A percentile compares a stretch with the other conserved stretches of the same genome.
phyloP scores from a whole-genome alignment of 257 asterid genomes.

The Rhazya stricta region DNA sequence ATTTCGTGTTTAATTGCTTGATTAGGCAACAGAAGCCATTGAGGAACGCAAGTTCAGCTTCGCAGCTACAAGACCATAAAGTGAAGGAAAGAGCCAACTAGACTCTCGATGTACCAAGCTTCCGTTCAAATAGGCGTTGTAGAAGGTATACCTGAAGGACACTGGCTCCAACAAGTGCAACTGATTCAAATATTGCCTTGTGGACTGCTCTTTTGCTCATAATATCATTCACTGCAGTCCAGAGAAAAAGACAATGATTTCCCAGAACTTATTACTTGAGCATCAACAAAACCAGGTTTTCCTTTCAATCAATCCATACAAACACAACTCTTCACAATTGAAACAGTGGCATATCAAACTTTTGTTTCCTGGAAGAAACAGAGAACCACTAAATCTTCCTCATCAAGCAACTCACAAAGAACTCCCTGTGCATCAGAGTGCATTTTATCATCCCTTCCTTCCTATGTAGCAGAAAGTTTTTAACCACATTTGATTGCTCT shows the following conservation, averaged over 20 bases:
- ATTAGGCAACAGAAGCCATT: not conserved
- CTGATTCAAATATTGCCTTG: conserved; percentile 60
- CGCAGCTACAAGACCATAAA: not conserved
- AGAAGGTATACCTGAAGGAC: conserved; percentile 63
- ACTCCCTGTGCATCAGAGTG: no score
- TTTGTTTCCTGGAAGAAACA: not conserved
- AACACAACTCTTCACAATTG: not conserved
- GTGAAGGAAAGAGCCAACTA: conserved; percentile 15
- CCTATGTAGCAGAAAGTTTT: not conserved
- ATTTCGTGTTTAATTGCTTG: not conserved
- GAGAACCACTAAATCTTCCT: not conserved
- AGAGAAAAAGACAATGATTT: not conserved
- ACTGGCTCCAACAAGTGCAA: conserved; percentile 53
- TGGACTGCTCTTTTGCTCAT: conserved; percentile 66
- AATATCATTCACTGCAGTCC: conserved; percentile 51
- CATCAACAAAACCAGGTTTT: not conserved
- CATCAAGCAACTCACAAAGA: no score
- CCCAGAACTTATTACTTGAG: not conserved
- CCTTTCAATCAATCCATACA: not conserved
- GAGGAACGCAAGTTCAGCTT: not conserved
- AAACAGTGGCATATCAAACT: not conserved
- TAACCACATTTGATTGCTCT: not conserved
- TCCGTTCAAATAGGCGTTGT: conserved; percentile 67
- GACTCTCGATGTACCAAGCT: conserved; percentile 69
- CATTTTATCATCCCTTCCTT: not conserved